Conservation (phyloP, 805 yeast genomes). For the Kodamaea laetipori region DNA sequence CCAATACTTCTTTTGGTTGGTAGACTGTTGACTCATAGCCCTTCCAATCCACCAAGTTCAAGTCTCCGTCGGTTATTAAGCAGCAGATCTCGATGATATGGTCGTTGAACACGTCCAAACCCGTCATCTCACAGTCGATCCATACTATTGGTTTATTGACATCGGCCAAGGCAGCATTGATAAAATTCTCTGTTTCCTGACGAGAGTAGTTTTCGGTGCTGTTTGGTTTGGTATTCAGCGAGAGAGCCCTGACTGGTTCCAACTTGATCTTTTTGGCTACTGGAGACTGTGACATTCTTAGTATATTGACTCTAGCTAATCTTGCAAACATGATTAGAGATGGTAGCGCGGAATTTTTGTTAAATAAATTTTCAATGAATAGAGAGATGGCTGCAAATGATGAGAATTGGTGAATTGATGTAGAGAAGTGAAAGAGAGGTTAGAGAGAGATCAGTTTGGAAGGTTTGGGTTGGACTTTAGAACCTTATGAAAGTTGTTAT, state of each 20-base stretch:
- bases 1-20: slow-evolving; percentile 60
- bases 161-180: not conserved
- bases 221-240: not conserved
- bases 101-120: slow-evolving; percentile 73
- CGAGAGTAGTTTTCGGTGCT: too few relatives aligned
- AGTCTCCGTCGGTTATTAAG: slow-evolving; percentile 79
- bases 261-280: slow-evolving; percentile 2
- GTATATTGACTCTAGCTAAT: not conserved
- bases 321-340: not conserved
- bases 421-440: too few relatives aligned
- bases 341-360: not conserved
- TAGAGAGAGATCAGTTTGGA: too few relatives aligned
- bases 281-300: not conserved
- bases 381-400: not conserved
- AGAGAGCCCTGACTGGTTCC: not conserved
- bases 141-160: slow-evolving; percentile 58
- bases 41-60: slow-evolving; percentile 63
- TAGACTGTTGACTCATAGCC: slow-evolving; percentile 86
- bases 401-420: not conserved
- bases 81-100: slow-evolving; percentile 91
- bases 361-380: not conserved
- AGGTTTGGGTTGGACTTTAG: too few relatives aligned
- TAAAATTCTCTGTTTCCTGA: not conserved
- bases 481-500: too few relatives aligned
- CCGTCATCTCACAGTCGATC: slow-evolving; percentile 99